These are phyloP conservation scores for Strobilomyces echinocephalus DNA, from an alignment of 768 basidiomycete genomes.

Conservation along the genomic window DNA sequence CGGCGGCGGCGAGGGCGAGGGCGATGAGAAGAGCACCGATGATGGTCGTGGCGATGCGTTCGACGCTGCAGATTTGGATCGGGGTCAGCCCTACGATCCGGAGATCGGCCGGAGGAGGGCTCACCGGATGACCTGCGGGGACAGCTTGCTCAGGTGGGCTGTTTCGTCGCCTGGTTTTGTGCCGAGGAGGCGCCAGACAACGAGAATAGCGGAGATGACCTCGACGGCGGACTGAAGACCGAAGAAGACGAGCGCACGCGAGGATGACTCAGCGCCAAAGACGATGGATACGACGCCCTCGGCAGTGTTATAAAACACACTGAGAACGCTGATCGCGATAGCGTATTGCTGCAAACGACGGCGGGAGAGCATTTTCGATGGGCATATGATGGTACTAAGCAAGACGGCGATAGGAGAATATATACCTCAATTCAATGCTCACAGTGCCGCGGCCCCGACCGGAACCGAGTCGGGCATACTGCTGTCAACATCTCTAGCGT, in stretches of 20 bases:
- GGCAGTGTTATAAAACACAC: constrained; percentile 35
- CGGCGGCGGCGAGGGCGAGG: constrained; percentile 35
- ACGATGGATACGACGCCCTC: constrained; percentile 43
- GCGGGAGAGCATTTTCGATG: constrained; percentile 14
- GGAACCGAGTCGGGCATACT: too few relatives aligned
- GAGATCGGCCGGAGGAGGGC: neutral
- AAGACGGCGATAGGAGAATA: too few relatives aligned
- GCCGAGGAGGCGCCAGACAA: constrained; percentile 40
- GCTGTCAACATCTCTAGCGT: too few relatives aligned
- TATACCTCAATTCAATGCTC: too few relatives aligned
- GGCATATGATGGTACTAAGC: too few relatives aligned
- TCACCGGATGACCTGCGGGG: constrained; percentile 13
- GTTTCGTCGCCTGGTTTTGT: constrained; percentile 35
- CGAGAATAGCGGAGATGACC: constrained; percentile 41
- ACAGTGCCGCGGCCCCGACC: too few relatives aligned
- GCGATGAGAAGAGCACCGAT: constrained; percentile 36
- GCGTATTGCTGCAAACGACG: constrained; percentile 31
- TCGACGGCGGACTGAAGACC: constrained; percentile 47
- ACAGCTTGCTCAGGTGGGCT: neutral
- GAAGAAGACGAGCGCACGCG: constrained; percentile 42
- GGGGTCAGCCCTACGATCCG: neutral
- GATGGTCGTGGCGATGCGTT: constrained; percentile 32
- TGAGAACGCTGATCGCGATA: constrained; percentile 39
- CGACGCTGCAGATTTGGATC: constrained; percentile 19
- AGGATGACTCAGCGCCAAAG: constrained; percentile 41